Conservation (phyloP, 2,329 filamentous ascomycete species). For the Epichloe brachyelytri region DNA sequence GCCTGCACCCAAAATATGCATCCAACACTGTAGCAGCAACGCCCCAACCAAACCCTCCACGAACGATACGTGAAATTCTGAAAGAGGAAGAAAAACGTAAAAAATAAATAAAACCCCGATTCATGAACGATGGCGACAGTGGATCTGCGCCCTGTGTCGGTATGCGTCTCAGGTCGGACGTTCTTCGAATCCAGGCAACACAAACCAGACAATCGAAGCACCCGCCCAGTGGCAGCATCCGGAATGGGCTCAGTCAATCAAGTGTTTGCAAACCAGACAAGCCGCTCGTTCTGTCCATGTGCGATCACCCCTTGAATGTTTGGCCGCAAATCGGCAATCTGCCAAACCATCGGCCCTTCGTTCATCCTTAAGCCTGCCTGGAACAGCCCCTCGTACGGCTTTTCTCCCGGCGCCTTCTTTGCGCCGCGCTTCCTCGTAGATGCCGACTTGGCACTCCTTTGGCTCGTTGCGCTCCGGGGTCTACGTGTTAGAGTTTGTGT, state of each 20-base stretch:
- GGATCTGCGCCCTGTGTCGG: neutral
- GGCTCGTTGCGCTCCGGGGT: constrained; percentile 13
- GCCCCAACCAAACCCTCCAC: neutral
- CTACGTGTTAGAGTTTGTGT: constrained; percentile 19
- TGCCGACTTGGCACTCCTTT: constrained; percentile 14
- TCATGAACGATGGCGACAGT: neutral
- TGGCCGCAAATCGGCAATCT: constrained; percentile 38
- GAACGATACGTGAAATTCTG: neutral
- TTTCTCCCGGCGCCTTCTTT: constrained; percentile 24
- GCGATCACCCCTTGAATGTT: constrained; percentile 35
- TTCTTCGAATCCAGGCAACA: neutral
- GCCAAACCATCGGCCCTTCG: constrained; percentile 33
- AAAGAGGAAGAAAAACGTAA: neutral
- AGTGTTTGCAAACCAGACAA: constrained; percentile 37
- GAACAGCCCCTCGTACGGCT: constrained; percentile 40
- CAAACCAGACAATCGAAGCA: neutral
- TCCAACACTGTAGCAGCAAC: constrained; percentile 2
- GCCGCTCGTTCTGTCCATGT: constrained; percentile 36
- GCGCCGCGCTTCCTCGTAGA: constrained; percentile 24
- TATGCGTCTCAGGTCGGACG: no score
- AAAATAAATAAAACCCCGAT: neutral
- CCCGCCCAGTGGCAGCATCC: neutral
- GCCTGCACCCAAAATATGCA: neutral
- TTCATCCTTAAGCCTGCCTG: constrained; percentile 36
- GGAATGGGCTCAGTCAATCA: constrained; percentile 22